These are phyloP conservation scores for Chaetomiaceae sp. DNA, from an alignment of 2,329 filamentous ascomycete genomes.

Conservation along the genomic window DNA sequence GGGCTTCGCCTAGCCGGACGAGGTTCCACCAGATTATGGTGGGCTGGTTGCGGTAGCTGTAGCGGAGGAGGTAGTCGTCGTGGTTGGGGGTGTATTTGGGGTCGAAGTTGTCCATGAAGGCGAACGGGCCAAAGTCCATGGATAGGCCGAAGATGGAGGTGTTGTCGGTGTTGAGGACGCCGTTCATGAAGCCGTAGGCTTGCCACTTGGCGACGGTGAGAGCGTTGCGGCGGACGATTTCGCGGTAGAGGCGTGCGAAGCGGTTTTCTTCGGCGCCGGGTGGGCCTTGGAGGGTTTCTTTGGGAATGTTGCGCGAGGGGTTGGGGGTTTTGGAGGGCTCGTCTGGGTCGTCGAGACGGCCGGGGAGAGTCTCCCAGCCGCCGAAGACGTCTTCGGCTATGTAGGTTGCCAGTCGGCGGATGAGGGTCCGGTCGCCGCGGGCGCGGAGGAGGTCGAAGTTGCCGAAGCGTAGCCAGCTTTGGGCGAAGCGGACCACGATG, in stretches of 20 bases:
- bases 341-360: slow-evolving; percentile 48
- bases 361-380: slow-evolving; percentile 82
- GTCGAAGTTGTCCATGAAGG: slow-evolving; percentile 96
- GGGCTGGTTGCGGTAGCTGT: slow-evolving; percentile 90
- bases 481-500: slow-evolving; percentile 86
- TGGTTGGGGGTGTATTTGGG: slow-evolving; percentile 94
- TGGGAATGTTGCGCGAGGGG: slow-evolving; percentile 49
- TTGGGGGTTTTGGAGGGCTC: slow-evolving; percentile 42
- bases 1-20: slow-evolving; percentile 79
- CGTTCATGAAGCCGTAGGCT: slow-evolving; percentile 98
- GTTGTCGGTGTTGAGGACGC: slow-evolving; percentile 96
- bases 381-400: slow-evolving; percentile 81
- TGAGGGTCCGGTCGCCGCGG: slow-evolving; percentile 70
- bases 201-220: slow-evolving; percentile 90
- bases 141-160: slow-evolving; percentile 85
- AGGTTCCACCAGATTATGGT: slow-evolving; percentile 99
- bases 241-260: slow-evolving; percentile 81
- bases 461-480: slow-evolving; percentile 89
- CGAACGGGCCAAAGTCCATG: slow-evolving; percentile 94
- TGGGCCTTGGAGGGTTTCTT: slow-evolving; percentile 61
- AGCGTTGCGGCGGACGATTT: slow-evolving; percentile 81
- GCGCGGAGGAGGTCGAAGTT: slow-evolving; percentile 90
- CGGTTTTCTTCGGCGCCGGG: slow-evolving; percentile 72
- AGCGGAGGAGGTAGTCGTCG: slow-evolving; percentile 82
- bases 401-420: slow-evolving; percentile 73